Base-by-base conservation (phyloP, 2,329 filamentous ascomycete genomes). In the Ophiosphaerella herpotricha region DNA sequence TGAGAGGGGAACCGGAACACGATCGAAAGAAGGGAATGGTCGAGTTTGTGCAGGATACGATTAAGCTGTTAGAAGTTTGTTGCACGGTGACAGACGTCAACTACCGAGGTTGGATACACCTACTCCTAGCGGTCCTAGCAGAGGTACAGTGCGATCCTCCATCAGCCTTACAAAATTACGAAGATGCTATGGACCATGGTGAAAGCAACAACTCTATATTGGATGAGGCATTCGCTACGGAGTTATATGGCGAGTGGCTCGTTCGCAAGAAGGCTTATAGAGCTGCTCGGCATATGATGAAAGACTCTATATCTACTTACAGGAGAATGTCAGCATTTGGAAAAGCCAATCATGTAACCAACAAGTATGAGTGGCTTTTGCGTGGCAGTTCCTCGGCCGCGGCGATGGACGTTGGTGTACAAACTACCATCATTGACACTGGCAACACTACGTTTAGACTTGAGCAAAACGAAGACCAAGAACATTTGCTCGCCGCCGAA, bases 181-280 rank as follows among this genome's bases (percentile, higher is more conserved):
- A 93, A 66, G 79, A 83, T 54, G 84, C 86, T 6, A 74, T 91
- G 49, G 88, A 92, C 60, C 88, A 91, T 62, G 83, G 86, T 11
- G 80, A 88, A 16, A 79, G 88, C 47, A 80, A 90, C 59, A 79
- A 80, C 37, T 87, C 89, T 54, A 64, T 81, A 2, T 82, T 91
- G 42, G 89, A 92, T 52, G 87, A 91, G 68, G 89, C 86, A 0
- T 77, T 91, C 1, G 83, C 85, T 13, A 87, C 88, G 63, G 89
- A 90, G 65, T 77, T 91, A 26, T 87, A 91, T 75, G 88, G 85
- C 1, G 87, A 87, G 8, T 86, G 85, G 65, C 84, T 91, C 54
- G 77, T 89, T 45, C 79, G 88, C 12, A 79, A 82, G 54, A 81
- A 82, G 11, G 85, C 87, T 3, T 80, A 84, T 34, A 77, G 89